Percentiles rank a stretch among this genome's conserved stretches.
Conservation (phyloP, 73 alveolate species). For the Diophrys sp. region DNA sequence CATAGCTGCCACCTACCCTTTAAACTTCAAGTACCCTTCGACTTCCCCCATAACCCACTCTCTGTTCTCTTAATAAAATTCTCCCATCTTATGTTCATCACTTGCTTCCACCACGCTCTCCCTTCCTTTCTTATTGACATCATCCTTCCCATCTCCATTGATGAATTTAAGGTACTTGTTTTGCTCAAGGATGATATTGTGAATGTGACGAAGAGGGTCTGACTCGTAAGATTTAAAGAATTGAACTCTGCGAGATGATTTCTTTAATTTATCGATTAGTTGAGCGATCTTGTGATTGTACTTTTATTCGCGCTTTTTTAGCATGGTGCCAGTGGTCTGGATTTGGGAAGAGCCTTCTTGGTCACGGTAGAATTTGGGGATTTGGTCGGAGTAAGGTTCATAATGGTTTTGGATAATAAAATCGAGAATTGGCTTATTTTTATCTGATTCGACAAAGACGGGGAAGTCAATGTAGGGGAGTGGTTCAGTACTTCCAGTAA, state of each 20-base stretch:
- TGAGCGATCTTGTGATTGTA: constrained; percentile 11
- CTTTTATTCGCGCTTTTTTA: constrained; percentile 33
- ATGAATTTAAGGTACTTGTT: constrained; percentile 32
- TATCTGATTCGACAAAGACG: constrained; percentile 19
- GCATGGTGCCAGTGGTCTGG: constrained; percentile 12
- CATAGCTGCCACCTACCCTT: too few relatives aligned
- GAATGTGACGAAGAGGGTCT: constrained; percentile 18
- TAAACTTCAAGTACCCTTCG: constrained; percentile 15
- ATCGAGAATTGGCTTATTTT: constrained; percentile 29
- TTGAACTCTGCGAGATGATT: constrained; percentile 11
- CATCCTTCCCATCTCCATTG: neutral
- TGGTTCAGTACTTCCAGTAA: too few relatives aligned
- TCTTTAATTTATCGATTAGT: constrained; percentile 35
- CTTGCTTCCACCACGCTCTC: neutral
- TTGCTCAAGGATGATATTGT: constrained; percentile 42
- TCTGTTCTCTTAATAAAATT: constrained; percentile 40
- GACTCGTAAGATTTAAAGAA: constrained; percentile 24
- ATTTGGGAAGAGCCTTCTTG: constrained; percentile 2
- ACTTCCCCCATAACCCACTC: constrained; percentile 42
- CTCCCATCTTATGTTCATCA: neutral
- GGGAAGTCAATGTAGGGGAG: constrained; percentile 29
- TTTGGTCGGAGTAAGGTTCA: constrained; percentile 17
- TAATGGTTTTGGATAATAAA: constrained; percentile 40
- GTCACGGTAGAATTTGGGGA: neutral
- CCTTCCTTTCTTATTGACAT: neutral